Evolutionary conservation across 257 asterid genomes (phyloP), one percentile per base, ranked within the genome.

Genomic region (Penstemon barbatus): DNA sequence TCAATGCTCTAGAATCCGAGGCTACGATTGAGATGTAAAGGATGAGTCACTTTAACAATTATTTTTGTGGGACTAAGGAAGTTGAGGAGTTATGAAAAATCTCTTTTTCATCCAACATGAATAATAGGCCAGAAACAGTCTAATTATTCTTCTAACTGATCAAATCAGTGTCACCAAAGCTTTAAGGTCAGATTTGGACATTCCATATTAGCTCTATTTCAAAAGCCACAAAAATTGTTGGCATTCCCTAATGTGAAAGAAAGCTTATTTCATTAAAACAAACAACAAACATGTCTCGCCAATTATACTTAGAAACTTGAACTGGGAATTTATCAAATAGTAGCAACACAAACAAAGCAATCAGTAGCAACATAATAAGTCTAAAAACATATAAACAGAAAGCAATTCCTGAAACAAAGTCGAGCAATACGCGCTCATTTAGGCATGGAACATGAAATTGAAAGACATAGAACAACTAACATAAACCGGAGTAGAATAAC

Each of bases 401-500:
- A 69, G 74, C 51, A 80, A 65, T 61, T 66, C 68, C n/a, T 43
- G 72, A 66, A 54, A 78, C 75, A 68, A 65, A 73, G 77, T 66
- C 69, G 79, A 81, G 84, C 88, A 46, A 43, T 57, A 49, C 45
- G 8, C 62, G 92, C 95, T 86, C 82, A 68, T 63, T 72, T 78
- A 73, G 61, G 74, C 77, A 78, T 57, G 58, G 72, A 77, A 57
- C 64, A 57, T 67, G 57, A 77, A 75, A 66, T 42, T 36, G 70
- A 69, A 61, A 75, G 59, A 72, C 61, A 50, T 50, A 33, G 65
- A 78, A 77, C 65, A 79, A 65, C 64, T 65, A 68, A 80, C 63
- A 75, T 75, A 68, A 84, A 75, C 82, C 77, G 72, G 73, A 77
- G 70, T 79, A 18, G 77, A 78, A 85, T 70, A 84, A 89, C 87